A percentile compares a stretch with the other conserved stretches of the same genome.
Evolutionary conservation across 495 filamentous ascomycete genomes (phyloP).

Genomic region (Aspergillus affinis): DNA sequence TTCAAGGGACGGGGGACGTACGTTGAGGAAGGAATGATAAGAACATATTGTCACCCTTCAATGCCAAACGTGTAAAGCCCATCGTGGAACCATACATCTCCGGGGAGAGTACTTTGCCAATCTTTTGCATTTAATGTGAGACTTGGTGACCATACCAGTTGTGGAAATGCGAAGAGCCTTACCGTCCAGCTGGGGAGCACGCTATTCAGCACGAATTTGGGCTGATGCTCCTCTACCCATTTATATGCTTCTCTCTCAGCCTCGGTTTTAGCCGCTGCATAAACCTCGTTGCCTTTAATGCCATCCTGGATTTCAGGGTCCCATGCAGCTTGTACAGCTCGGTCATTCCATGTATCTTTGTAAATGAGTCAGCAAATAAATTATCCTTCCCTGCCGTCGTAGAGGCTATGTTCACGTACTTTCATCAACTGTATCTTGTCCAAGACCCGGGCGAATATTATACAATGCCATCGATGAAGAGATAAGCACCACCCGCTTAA

Average conservation of each 20-base stretch:
- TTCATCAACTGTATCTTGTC: not conserved
- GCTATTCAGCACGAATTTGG: slow-evolving; percentile 48
- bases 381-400: too few species aligned
- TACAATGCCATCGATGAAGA: slow-evolving; percentile 48
- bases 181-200: slow-evolving; percentile 48
- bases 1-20: slow-evolving; percentile 11
- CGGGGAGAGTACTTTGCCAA: slow-evolving; percentile 32
- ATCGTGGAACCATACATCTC: slow-evolving; percentile 27
- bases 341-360: slow-evolving; percentile 48
- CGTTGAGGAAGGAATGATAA: slow-evolving; percentile 21
- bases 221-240: slow-evolving; percentile 50
- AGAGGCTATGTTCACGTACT: too few species aligned
- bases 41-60: slow-evolving; percentile 22
- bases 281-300: slow-evolving; percentile 37
- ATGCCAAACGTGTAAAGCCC: slow-evolving; percentile 21
- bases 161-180: too few species aligned
- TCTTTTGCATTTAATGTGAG: too few species aligned
- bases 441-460: not conserved
- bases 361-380: too few species aligned
- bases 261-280: slow-evolving; percentile 55
- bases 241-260: slow-evolving; percentile 54
- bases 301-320: slow-evolving; percentile 8
- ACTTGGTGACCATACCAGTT: too few species aligned
- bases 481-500: slow-evolving; percentile 55
- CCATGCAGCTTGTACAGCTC: slow-evolving; percentile 42